Conservation (phyloP, 805 yeast genomes). For the Wickerhamiella shivajii region DNA sequence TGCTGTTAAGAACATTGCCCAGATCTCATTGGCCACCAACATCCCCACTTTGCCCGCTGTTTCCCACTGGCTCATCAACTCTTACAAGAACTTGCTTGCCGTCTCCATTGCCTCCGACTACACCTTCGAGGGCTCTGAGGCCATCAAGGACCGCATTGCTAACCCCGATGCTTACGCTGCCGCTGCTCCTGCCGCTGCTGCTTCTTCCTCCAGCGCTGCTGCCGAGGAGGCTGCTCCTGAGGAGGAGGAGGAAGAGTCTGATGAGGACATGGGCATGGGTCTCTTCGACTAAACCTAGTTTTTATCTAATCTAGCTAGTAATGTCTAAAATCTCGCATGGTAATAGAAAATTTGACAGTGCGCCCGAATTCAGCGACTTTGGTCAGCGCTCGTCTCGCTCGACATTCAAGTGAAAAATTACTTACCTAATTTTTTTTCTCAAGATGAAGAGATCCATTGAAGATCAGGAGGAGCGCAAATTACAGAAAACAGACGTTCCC, state of each 20-base stretch:
- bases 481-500: constrained; percentile 33
- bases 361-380: too few species aligned
- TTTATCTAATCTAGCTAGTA: too few species aligned
- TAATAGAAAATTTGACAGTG: neutral
- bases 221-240: constrained; percentile 60
- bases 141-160: constrained; percentile 97
- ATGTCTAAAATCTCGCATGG: neutral
- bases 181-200: constrained; percentile 95
- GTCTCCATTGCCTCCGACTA: constrained; percentile 96
- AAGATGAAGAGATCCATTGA: constrained; percentile 33
- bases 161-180: constrained; percentile 99
- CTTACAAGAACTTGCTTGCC: constrained; percentile 97
- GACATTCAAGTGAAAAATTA: too few species aligned
- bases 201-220: constrained; percentile 44
- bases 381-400: too few species aligned
- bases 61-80: constrained; percentile 96
- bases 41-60: constrained; percentile 99
- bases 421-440: constrained; percentile 3
- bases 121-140: constrained; percentile 98
- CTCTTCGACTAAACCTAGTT: constrained; percentile 72
- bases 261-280: constrained; percentile 82
- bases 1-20: constrained; percentile 87
- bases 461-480: constrained; percentile 21
- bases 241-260: constrained; percentile 59
- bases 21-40: constrained; percentile 92